Percentiles rank a stretch among this genome's conserved stretches.
phyloP scores from a whole-genome alignment of 192 early-diverging fungal genomes.

The Phycomyces nitens region DNA sequence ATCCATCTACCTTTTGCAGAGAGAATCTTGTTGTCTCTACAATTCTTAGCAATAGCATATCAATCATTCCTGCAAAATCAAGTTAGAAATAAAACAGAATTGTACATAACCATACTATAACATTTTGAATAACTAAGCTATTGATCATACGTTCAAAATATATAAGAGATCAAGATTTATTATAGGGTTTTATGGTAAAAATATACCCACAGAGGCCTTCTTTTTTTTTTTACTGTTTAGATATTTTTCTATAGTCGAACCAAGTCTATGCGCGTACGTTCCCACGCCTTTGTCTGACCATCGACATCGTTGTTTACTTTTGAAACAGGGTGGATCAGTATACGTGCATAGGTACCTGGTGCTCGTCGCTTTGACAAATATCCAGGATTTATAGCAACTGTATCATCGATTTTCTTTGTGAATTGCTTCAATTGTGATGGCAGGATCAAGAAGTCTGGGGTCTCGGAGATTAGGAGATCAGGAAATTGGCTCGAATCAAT shows the following conservation, averaged over 20 bases:
- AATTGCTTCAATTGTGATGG: constrained; percentile 72
- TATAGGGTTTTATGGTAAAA: no score
- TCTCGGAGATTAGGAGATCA: constrained; percentile 44
- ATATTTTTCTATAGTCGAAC: constrained; percentile 29
- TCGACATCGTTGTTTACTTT: constrained; percentile 1
- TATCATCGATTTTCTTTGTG: constrained; percentile 66
- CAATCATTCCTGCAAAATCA: no score
- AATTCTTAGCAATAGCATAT: no score
- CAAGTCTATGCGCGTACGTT: constrained; percentile 40
- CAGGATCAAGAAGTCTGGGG: constrained; percentile 83
- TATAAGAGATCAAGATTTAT: no score
- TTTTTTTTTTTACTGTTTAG: not conserved
- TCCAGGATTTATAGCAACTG: constrained; percentile 84
- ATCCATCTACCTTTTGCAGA: no score
- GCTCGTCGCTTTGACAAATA: constrained; percentile 61
- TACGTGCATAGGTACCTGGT: constrained; percentile 79
- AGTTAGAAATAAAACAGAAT: no score
- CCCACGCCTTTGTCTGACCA: not conserved
- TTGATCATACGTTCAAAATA: no score
- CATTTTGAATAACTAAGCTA: no score
- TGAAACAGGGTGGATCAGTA: constrained; percentile 65
- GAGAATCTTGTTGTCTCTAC: no score
- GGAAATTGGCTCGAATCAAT: constrained; percentile 30
- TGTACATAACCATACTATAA: no score
- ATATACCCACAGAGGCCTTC: no score